Conservation (phyloP, 305 asterid species). For the Fraxinus sp. region DNA sequence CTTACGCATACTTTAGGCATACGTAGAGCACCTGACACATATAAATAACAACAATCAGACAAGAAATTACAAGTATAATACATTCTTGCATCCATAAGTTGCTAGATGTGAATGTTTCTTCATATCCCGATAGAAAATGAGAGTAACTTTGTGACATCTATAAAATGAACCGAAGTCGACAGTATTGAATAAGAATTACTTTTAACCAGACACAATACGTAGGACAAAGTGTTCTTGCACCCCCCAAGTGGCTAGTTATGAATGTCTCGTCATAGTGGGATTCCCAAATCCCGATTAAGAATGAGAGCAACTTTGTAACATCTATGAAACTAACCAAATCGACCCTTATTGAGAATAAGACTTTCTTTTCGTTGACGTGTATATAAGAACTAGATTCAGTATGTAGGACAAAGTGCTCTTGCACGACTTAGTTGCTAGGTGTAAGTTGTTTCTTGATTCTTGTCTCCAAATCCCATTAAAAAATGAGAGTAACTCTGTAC, state of each 20-base stretch:
- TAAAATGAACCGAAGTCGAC: background rate
- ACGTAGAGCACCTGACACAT: conserved; percentile 30
- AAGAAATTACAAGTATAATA: background rate
- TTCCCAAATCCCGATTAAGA: background rate
- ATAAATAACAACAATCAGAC: background rate
- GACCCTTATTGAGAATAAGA: background rate
- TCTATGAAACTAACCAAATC: background rate
- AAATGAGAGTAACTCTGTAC: background rate
- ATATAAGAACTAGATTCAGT: background rate
- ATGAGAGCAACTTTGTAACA: background rate
- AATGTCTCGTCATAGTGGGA: background rate
- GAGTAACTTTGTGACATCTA: background rate
- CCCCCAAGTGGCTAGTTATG: background rate
- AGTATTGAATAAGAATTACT: background rate
- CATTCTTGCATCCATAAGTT: background rate
- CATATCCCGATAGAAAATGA: background rate
- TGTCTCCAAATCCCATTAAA: background rate
- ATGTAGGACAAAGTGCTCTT: background rate
- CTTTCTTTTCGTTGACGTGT: background rate
- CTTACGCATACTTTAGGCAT: conserved; percentile 13
- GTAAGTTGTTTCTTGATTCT: background rate
- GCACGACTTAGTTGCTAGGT: background rate
- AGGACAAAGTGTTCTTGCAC: background rate
- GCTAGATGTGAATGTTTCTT: background rate
- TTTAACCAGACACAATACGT: background rate